phyloP scores from a whole-genome alignment of 2,329 filamentous ascomycete species.

The Cladophialophora chaetospira region DNA sequence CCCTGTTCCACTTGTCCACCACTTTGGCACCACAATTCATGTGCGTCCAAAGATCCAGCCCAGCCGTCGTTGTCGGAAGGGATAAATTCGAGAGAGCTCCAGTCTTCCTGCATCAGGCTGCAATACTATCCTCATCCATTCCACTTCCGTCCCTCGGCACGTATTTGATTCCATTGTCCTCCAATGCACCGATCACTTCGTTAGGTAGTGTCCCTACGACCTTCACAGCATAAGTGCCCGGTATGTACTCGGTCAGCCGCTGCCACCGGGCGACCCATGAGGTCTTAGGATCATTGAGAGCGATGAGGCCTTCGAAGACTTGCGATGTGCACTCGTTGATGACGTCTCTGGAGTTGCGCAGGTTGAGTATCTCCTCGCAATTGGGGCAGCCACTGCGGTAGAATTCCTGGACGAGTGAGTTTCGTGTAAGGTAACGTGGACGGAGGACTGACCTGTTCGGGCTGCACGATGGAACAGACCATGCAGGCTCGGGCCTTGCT shows the following conservation, averaged over 20 bases:
- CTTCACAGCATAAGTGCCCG: slow-evolving; percentile 91
- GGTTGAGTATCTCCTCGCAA: slow-evolving; percentile 88
- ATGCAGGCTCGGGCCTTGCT: slow-evolving; percentile 89
- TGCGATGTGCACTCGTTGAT: slow-evolving; percentile 93
- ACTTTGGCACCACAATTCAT: no score
- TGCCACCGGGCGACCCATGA: slow-evolving; percentile 99
- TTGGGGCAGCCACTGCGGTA: slow-evolving; percentile 87
- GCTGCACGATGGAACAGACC: slow-evolving; percentile 95
- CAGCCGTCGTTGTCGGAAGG: no score
- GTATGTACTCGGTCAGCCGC: slow-evolving; percentile 82
- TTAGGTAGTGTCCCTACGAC: slow-evolving; percentile 73
- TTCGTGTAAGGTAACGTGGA: slow-evolving; percentile 12
- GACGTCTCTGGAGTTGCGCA: slow-evolving; percentile 74
- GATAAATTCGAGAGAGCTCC: no score
- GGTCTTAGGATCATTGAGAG: slow-evolving; percentile 74
- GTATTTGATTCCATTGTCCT: slow-evolving; percentile 63
- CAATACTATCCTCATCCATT: slow-evolving; percentile 48
- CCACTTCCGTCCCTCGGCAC: slow-evolving; percentile 56
- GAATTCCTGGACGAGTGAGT: slow-evolving; percentile 66
- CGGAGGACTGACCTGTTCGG: slow-evolving; percentile 62
- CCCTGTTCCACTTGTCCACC: no score
- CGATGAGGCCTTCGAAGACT: slow-evolving; percentile 91
- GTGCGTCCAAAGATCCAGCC: no score
- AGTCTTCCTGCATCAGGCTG: slow-evolving; percentile 9
- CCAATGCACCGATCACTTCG: slow-evolving; percentile 57